Base-by-base conservation (phyloP, 164 flowering plant genomes). In the Houttuynia cordata region DNA sequence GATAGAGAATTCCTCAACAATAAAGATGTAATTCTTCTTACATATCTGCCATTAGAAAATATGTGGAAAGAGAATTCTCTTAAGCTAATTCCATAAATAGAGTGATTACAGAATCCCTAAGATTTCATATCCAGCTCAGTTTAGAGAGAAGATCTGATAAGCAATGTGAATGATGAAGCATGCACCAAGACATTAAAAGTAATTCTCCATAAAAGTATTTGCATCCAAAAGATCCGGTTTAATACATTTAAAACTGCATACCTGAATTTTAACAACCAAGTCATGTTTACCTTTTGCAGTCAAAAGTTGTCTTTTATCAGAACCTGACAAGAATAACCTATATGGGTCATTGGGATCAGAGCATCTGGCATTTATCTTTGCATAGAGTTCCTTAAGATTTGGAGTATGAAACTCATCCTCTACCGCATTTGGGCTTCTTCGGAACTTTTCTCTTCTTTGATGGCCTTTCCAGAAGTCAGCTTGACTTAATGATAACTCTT, bases 241-340 rank as follows among this genome's bases (percentile, higher is more conserved):
- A 45, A 45, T 12, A 12, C 2, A 3, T 8, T 10, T 45, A 45
- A 45, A 45, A 45, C 17, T 45, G 9, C 49, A 45, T 54, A 82
- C 99, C 91, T 87, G 87, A 62, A 90, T 73, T 52, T 81, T 75
- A 60, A 40, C 63, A 58, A 88, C 74, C 72, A 84, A 68, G 24
- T 79, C 78, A 4, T 67, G 64, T 75, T 93, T 96, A 71, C 90
- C 94, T 72, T 82, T 62, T 58, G 60, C 61, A 50, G 87, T 83
- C 74, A 93, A 70, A 64, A 90, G 85, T 63, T 80, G 69, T 65
- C 65, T 86, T 39, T 88, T 79, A 72, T 78, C 91, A 24, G 85
- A 81, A 50, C 84, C 75, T 73, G 74, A 66, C 67, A 85, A 66
- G 60, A 90, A 88, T n/a, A 77, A 63, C 22, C 83, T 66, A 22